phyloP scores from a whole-genome alignment of 306 rosid genomes.

The Malus asiatica region DNA sequence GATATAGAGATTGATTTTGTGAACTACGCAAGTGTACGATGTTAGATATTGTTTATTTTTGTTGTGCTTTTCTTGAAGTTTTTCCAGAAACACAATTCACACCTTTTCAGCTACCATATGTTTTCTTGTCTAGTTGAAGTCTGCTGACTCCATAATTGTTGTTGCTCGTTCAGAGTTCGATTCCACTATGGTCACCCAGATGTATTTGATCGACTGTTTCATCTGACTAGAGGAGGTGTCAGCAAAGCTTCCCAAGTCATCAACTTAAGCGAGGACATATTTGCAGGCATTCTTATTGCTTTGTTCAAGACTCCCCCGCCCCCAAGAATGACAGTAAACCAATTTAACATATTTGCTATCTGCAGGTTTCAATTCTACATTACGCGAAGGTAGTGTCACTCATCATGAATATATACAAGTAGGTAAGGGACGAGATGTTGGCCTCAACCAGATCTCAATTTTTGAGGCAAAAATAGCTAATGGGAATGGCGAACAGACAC shows the following conservation, averaged over 20 bases:
- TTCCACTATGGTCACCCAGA: constrained; percentile 99
- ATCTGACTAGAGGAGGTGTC: constrained; percentile 94
- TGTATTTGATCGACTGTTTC: constrained; percentile 87
- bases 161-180: constrained; percentile 69
- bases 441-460: constrained; percentile 94
- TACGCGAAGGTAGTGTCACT: constrained; percentile 88
- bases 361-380: constrained; percentile 86
- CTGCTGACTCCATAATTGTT: constrained; percentile 15
- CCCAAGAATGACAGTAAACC: neutral
- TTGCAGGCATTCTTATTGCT: constrained; percentile 62
- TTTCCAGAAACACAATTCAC: neutral
- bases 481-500: constrained; percentile 92
- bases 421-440: constrained; percentile 96
- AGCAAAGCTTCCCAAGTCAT: constrained; percentile 94
- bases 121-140: neutral
- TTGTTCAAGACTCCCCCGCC: neutral
- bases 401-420: constrained; percentile 98
- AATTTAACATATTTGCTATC: constrained; percentile 7
- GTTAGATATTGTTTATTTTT: neutral
- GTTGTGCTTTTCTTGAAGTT: neutral
- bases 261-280: constrained; percentile 97
- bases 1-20: neutral
- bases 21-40: neutral
- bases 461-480: constrained; percentile 96
- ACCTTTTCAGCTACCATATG: neutral